These are phyloP conservation scores for Phaeotremella skinneri DNA, from an alignment of 768 basidiomycete species.

Conservation along the genomic window DNA sequence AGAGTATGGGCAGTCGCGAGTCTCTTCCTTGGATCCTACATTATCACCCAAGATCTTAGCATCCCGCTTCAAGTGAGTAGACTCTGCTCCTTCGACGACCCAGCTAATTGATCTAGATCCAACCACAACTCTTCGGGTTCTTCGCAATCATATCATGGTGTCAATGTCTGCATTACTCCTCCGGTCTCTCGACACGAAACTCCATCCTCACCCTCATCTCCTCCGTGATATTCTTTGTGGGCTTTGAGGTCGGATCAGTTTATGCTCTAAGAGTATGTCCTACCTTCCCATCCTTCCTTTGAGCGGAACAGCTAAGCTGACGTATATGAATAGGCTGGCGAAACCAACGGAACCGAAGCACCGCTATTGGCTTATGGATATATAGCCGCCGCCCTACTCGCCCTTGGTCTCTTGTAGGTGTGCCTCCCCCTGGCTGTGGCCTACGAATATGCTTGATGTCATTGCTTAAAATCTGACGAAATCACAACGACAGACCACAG, in stretches of 20 bases:
- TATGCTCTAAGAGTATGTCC: constrained; percentile 59
- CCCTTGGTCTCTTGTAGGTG: constrained; percentile 56
- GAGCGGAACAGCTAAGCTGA: background rate
- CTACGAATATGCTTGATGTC: background rate
- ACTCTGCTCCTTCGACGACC: constrained; percentile 45
- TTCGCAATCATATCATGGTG: constrained; percentile 65
- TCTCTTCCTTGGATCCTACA: constrained; percentile 67
- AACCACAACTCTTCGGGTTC: constrained; percentile 58
- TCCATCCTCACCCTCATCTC: constrained; percentile 53
- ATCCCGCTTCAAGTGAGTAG: constrained; percentile 71
- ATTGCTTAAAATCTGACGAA: background rate
- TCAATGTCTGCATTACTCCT: constrained; percentile 69
- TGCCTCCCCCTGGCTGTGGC: background rate
- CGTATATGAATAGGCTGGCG: constrained; percentile 51
- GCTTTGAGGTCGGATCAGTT: constrained; percentile 62
- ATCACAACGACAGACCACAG: constrained; percentile 57
- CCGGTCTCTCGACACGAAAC: constrained; percentile 51
- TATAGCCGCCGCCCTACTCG: constrained; percentile 61
- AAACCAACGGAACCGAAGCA: constrained; percentile 51
- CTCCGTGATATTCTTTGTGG: constrained; percentile 57
- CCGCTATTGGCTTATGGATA: constrained; percentile 64
- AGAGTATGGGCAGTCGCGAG: constrained; percentile 65
- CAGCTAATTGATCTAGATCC: constrained; percentile 20
- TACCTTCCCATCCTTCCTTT: constrained; percentile 8
- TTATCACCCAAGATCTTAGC: constrained; percentile 64